Evolutionary conservation across 305 asterid genomes (phyloP), one percentile per base, ranked within the genome.

Genomic region (Coffea humblotiana): DNA sequence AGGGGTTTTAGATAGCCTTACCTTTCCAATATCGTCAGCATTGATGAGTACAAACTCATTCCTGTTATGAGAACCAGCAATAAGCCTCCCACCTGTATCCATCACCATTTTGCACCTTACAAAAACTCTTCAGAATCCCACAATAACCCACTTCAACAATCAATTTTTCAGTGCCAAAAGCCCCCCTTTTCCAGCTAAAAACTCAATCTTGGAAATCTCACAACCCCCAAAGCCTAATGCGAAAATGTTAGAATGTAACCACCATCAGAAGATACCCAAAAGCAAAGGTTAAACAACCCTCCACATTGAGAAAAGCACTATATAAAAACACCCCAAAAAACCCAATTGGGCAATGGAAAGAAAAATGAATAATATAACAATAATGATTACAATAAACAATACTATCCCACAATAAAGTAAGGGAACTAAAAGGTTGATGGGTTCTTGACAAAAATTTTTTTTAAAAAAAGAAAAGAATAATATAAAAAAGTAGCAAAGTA

Each of bases 11-110:
- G 43, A 75, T 72, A 76, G 74, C 83, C 80, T 76, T 71, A 91
- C 98, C 89, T 80, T 89, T 78, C 94, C 97, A 84, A 90, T 84
- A 81, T 92, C 97, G 84, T 94, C 98, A 76, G 98, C 96, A 90
- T 94, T 90, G 83, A 92, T 91, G 64, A 91, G 91, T 73, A 91
- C 84, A 86, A 94, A 90, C 83, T 90, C 97, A 80, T 94, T 94
- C 80, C 97, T 90, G 82, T 88, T 91, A 79, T 94, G 98, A 80
- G 98, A 94, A 79, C 97, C 98, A 85, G 97, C 93, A 84, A 92
- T 88, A 56, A 94, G 97, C 85, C 97, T 90, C 16, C 98, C 97
- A 32, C 97, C 90, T 51, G 97, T 91, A 75, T 90, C 87, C 98
- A 90, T 90, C 88, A 86, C 90, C 93, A 88, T 93, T 82, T 80